Conservation (phyloP, 1,284 basidiomycete genomes). For the Pholiota adiposa region DNA sequence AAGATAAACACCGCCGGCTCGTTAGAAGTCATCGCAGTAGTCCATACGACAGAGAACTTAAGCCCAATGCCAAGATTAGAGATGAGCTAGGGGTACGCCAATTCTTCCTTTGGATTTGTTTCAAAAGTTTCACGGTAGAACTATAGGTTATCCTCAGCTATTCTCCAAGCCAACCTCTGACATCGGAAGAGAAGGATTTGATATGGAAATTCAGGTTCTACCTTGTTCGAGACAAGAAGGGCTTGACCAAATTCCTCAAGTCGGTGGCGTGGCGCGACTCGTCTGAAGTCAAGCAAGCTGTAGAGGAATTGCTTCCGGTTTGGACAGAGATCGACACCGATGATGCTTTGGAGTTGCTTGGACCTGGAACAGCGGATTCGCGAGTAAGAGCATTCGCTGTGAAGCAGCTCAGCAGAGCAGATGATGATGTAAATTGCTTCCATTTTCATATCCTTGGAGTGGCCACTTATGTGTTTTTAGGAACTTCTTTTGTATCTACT, state of each 20-base stretch:
- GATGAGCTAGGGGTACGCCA: slow-evolving; percentile 86
- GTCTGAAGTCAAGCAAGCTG: slow-evolving; percentile 96
- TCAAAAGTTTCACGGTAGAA: not conserved
- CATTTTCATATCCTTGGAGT: not conserved
- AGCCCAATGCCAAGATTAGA: slow-evolving; percentile 93
- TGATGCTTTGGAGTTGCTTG: slow-evolving; percentile 94
- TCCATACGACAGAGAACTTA: slow-evolving; percentile 93
- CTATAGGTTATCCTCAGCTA: slow-evolving; percentile 87
- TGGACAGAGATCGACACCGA: slow-evolving; percentile 98
- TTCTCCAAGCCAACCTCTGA: slow-evolving; percentile 87
- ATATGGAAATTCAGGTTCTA: slow-evolving; percentile 99
- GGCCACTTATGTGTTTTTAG: slow-evolving; percentile 41
- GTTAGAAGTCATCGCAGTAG: slow-evolving; percentile 95
- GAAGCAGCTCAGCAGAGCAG: slow-evolving; percentile 86
- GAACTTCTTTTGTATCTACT: slow-evolving; percentile 93
- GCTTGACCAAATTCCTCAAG: slow-evolving; percentile 97
- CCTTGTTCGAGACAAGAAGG: slow-evolving; percentile 86
- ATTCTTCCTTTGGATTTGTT: not conserved
- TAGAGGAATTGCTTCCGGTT: slow-evolving; percentile 92
- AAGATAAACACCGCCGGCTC: slow-evolving; percentile 94
- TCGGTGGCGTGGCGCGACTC: slow-evolving; percentile 97
- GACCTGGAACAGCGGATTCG: slow-evolving; percentile 89
- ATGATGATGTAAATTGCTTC: slow-evolving; percentile 79
- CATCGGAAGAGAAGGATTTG: slow-evolving; percentile 92
- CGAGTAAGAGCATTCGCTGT: slow-evolving; percentile 95